A percentile compares a stretch with the other conserved stretches of the same genome.
Evolutionary conservation across 1,284 basidiomycete genomes (phyloP).

Genomic region (Macrocybe sp.): DNA sequence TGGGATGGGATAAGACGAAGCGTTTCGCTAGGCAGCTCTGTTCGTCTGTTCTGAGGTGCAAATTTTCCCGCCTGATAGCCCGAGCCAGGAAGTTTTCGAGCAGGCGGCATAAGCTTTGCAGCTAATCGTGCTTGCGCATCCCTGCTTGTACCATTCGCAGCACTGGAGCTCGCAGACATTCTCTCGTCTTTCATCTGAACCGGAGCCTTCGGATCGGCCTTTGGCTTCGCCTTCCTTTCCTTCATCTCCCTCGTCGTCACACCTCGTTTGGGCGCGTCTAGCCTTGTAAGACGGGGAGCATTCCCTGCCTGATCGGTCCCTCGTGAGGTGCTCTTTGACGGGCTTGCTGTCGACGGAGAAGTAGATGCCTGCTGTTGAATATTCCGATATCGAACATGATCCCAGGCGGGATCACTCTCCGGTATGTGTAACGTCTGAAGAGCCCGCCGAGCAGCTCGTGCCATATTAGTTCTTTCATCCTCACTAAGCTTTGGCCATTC

Average conservation of each 20-base stretch:
- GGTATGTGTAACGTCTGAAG: conserved; percentile 48
- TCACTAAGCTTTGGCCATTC: conserved; percentile 48
- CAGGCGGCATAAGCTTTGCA: conserved; percentile 8
- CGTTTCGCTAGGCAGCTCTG: too few species aligned
- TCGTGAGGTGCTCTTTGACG: conserved; percentile 14
- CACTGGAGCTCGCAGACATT: conserved; percentile 11
- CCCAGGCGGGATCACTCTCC: conserved; percentile 53
- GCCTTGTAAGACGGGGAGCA: too few species aligned
- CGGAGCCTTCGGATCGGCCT: conserved; percentile 35
- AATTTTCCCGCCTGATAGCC: conserved; percentile 18
- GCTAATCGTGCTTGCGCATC: not conserved
- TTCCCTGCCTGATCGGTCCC: conserved; percentile 1
- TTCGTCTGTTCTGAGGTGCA: not conserved
- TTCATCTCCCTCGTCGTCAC: conserved; percentile 40
- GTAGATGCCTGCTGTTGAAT: conserved; percentile 5
- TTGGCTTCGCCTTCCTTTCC: conserved; percentile 38
- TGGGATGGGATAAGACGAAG: too few species aligned
- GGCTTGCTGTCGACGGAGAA: conserved; percentile 13
- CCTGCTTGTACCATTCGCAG: conserved; percentile 10
- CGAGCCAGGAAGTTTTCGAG: conserved; percentile 42
- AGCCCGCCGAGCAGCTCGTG: conserved; percentile 41
- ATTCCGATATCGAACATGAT: conserved; percentile 25
- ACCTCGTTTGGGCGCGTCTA: conserved; percentile 32
- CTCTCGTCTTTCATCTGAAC: conserved; percentile 55
- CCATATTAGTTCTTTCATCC: conserved; percentile 38